Conservation (phyloP, 1,284 basidiomycete species). For the Irpex lacteus region DNA sequence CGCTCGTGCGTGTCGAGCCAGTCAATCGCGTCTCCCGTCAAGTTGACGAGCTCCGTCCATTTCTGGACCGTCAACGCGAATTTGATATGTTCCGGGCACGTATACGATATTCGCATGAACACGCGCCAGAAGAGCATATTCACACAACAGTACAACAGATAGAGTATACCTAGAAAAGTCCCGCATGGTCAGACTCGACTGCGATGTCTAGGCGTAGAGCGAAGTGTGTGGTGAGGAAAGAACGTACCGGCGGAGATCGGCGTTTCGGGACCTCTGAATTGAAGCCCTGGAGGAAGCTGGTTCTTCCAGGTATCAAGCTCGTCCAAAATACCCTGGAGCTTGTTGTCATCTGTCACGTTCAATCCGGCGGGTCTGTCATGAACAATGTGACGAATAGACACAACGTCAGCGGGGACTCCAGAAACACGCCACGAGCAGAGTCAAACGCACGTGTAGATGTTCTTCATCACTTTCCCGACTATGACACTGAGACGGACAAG, state of each 20-base stretch:
- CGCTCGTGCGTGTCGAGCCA: slow-evolving; percentile 85
- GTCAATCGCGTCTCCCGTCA: slow-evolving; percentile 81
- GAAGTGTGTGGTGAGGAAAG: slow-evolving; percentile 10
- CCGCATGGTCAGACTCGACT: background rate
- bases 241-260: slow-evolving; percentile 60
- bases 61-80: slow-evolving; percentile 78
- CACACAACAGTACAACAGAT: slow-evolving; percentile 81
- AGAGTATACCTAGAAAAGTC: slow-evolving; percentile 64
- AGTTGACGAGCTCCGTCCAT: slow-evolving; percentile 72
- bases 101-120: slow-evolving; percentile 93
- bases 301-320: slow-evolving; percentile 81
- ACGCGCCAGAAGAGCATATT: slow-evolving; percentile 92
- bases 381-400: slow-evolving; percentile 6
- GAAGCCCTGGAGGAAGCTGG: slow-evolving; percentile 71
- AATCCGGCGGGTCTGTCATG: slow-evolving; percentile 77
- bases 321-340: slow-evolving; percentile 62
- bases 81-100: slow-evolving; percentile 81
- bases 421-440: slow-evolving; percentile 2
- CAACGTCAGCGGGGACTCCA: slow-evolving; percentile 10
- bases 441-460: slow-evolving; percentile 73
- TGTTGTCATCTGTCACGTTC: slow-evolving; percentile 76
- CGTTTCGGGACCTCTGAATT: slow-evolving; percentile 69
- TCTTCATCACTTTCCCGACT: slow-evolving; percentile 84
- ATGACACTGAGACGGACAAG: slow-evolving; percentile 86
- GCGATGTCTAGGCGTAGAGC: background rate